These are phyloP conservation scores for Phanerodontia chrysosporium DNA, from an alignment of 768 basidiomycete species.

Conservation along the genomic window DNA sequence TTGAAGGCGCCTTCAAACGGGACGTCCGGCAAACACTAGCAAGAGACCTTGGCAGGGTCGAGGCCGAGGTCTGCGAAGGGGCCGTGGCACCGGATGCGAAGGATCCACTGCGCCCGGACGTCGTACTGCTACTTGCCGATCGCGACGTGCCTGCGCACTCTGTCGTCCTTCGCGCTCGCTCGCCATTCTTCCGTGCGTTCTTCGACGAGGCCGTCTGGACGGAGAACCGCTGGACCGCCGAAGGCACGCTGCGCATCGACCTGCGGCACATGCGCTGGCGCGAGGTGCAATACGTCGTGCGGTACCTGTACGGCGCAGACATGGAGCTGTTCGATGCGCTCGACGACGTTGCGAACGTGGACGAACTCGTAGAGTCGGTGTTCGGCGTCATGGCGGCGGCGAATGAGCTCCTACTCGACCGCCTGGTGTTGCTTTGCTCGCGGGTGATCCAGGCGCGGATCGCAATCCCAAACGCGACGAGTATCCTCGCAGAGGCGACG, in stretches of 20 bases:
- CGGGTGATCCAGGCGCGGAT: constrained; percentile 62
- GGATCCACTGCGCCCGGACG: constrained; percentile 50
- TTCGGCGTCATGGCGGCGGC: constrained; percentile 85
- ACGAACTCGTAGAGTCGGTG: constrained; percentile 81
- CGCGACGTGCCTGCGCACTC: constrained; percentile 66
- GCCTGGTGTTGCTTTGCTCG: constrained; percentile 81
- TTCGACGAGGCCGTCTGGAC: constrained; percentile 87
- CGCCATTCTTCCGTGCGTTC: constrained; percentile 78
- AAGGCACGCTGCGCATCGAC: constrained; percentile 58
- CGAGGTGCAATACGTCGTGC: constrained; percentile 70
- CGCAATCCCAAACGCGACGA: constrained; percentile 72
- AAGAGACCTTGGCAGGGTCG: constrained; percentile 38
- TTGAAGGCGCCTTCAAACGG: constrained; percentile 61
- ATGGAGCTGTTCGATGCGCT: constrained; percentile 67
- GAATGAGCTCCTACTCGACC: constrained; percentile 85
- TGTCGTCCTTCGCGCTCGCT: constrained; percentile 73
- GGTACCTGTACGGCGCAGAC: constrained; percentile 69
- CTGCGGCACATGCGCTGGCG: constrained; percentile 71
- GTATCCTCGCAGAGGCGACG: constrained; percentile 77
- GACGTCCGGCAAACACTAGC: constrained; percentile 44
- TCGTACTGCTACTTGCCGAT: constrained; percentile 69
- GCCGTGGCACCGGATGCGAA: background rate
- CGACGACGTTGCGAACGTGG: constrained; percentile 55
- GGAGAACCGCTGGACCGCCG: constrained; percentile 43
- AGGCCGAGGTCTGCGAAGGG: background rate